A percentile compares a stretch with the other conserved stretches of the same genome.
Conservation (phyloP, 2,329 filamentous ascomycete genomes). For the Arthrobotrys iridis region DNA sequence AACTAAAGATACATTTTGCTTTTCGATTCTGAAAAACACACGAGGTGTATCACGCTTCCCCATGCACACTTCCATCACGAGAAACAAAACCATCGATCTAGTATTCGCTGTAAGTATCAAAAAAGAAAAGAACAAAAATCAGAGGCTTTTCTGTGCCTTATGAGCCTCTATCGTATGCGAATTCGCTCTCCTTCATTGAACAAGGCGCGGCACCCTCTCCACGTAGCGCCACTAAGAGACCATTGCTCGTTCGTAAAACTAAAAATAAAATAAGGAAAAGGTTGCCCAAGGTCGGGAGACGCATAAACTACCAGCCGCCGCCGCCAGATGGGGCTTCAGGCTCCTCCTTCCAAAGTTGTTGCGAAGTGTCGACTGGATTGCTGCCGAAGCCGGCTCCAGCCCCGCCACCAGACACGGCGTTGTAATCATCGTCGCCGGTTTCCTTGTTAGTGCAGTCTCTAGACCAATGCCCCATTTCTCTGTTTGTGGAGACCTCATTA, state of each 20-base stretch:
- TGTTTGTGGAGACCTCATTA: background rate
- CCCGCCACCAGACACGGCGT: conserved; percentile 36
- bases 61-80: background rate
- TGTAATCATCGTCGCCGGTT: conserved; percentile 21
- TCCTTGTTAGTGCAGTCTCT: conserved; percentile 37
- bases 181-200: background rate
- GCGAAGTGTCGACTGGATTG: conserved; percentile 6
- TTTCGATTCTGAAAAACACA: background rate
- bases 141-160: background rate
- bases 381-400: conserved; percentile 22
- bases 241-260: background rate
- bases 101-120: background rate
- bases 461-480: conserved; percentile 43
- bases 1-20: background rate
- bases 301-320: conserved; percentile 24
- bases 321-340: conserved; percentile 25
- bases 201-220: background rate
- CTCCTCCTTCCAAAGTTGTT: conserved; percentile 22
- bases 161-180: background rate
- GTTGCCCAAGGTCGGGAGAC: background rate
- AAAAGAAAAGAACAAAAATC: background rate
- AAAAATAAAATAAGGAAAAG: conserved; percentile 15
- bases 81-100: background rate
- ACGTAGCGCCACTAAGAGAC: background rate
- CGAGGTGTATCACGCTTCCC: background rate